Evolutionary conservation across 768 basidiomycete genomes (phyloP).

Genomic region (Termitomyces sp.): DNA sequence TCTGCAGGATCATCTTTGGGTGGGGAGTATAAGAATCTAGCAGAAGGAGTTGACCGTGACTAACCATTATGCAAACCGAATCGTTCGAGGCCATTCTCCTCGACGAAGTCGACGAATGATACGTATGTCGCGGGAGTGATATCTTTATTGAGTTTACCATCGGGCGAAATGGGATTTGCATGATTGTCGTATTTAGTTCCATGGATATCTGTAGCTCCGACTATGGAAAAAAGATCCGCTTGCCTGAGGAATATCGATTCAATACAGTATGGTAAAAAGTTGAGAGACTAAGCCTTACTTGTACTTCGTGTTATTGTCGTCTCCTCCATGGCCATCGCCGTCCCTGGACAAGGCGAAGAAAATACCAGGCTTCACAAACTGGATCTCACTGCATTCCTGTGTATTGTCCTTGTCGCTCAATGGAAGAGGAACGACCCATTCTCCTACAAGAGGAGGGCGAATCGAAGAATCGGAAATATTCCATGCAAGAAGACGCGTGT

Average conservation of each 20-base stretch:
- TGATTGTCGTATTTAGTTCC: conserved; percentile 53
- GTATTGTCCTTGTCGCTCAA: conserved; percentile 47
- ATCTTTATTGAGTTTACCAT: conserved; percentile 41
- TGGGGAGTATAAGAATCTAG: background rate
- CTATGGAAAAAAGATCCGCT: conserved; percentile 57
- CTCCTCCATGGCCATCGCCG: conserved; percentile 55
- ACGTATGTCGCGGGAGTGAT: conserved; percentile 54
- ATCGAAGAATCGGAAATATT: conserved; percentile 36
- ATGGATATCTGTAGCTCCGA: conserved; percentile 58
- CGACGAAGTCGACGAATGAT: conserved; percentile 52
- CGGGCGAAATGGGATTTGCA: conserved; percentile 44
- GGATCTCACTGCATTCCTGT: conserved; percentile 50
- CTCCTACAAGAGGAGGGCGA: conserved; percentile 42
- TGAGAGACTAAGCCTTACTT: conserved; percentile 31
- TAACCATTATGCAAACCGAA: conserved; percentile 63
- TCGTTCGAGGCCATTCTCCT: conserved; percentile 48
- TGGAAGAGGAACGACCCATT: conserved; percentile 60
- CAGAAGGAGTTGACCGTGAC: background rate
- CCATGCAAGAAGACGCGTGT: conserved; percentile 55
- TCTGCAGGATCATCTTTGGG: conserved; percentile 32
- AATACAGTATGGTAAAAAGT: background rate
- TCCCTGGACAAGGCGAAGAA: conserved; percentile 62
- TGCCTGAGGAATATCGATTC: conserved; percentile 32
- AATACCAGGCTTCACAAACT: conserved; percentile 47
- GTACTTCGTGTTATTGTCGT: conserved; percentile 44